A percentile compares a stretch with the other conserved stretches of the same genome.
These are phyloP conservation scores for Recurvomyces mirabilis DNA, from an alignment of 495 filamentous ascomycete species.

Conservation along the genomic window DNA sequence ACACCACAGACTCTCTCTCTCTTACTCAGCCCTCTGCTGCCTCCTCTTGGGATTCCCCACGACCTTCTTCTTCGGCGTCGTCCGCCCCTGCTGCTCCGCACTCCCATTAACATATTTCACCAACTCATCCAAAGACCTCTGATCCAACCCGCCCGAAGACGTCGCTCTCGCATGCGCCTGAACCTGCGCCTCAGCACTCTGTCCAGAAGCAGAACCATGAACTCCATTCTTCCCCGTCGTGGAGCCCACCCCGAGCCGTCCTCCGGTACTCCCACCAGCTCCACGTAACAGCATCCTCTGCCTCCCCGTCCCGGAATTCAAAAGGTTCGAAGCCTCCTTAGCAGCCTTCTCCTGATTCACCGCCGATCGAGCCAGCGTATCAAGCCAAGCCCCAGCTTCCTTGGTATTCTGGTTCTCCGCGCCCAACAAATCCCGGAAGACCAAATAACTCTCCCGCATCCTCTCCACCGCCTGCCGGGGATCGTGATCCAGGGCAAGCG, in stretches of 20 bases:
- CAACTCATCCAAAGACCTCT: slow-evolving; percentile 72
- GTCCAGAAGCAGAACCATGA: not conserved
- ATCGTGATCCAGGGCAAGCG: slow-evolving; percentile 83
- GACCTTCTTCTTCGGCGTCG: slow-evolving; percentile 48
- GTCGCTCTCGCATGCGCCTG: not conserved
- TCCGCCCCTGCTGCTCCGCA: slow-evolving; percentile 45
- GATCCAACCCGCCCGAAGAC: slow-evolving; percentile 38
- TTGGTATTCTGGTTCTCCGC: slow-evolving; percentile 88
- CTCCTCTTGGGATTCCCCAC: not conserved
- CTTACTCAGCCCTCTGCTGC: not conserved
- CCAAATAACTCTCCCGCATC: slow-evolving; percentile 92
- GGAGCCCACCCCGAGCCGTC: not conserved
- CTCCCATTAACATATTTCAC: slow-evolving; percentile 76
- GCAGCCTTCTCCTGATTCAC: slow-evolving; percentile 86
- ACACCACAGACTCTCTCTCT: no score
- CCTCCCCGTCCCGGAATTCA: slow-evolving; percentile 32
- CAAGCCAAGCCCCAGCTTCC: slow-evolving; percentile 58
- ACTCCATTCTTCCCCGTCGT: not conserved
- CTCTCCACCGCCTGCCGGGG: slow-evolving; percentile 75
- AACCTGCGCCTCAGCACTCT: not conserved
- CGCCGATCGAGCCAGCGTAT: slow-evolving; percentile 87
- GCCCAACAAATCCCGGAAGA: slow-evolving; percentile 78
- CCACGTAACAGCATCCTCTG: not conserved
- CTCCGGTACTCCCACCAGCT: not conserved
- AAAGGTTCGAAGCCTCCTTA: slow-evolving; percentile 50